phyloP scores from a whole-genome alignment of 1,284 basidiomycete genomes.

The Phellinidium pouzarii region DNA sequence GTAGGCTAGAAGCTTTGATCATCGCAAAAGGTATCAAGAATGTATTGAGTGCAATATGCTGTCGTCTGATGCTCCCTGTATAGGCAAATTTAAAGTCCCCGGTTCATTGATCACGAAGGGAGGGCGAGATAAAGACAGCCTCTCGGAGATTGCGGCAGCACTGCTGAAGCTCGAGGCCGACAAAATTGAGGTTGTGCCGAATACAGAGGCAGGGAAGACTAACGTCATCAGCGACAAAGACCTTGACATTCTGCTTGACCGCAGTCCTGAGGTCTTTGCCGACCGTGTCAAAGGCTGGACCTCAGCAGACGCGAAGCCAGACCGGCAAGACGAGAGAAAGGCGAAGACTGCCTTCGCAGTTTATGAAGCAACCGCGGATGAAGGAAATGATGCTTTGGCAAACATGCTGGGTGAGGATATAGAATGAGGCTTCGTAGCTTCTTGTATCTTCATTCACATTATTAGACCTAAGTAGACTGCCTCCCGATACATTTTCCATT shows the following conservation, averaged over 20 bases:
- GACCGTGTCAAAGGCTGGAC: constrained; percentile 79
- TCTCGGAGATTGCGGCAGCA: constrained; percentile 77
- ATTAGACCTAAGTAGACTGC: too few relatives aligned
- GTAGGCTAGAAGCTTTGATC: constrained; percentile 88
- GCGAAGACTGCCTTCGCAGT: constrained; percentile 73
- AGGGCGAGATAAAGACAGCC: constrained; percentile 46
- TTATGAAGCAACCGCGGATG: constrained; percentile 65
- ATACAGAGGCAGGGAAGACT: constrained; percentile 58
- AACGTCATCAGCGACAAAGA: constrained; percentile 79
- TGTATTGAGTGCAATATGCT: constrained; percentile 11
- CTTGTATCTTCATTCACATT: too few relatives aligned
- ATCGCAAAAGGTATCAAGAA: constrained; percentile 86
- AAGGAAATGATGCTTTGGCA: constrained; percentile 68
- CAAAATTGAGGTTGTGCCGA: constrained; percentile 81
- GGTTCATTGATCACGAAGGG: constrained; percentile 37
- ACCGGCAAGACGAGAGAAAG: constrained; percentile 29
- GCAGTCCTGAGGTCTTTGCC: constrained; percentile 73
- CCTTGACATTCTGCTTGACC: constrained; percentile 75
- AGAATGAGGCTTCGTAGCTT: neutral
- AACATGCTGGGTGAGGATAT: constrained; percentile 52
- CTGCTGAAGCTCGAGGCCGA: constrained; percentile 81
- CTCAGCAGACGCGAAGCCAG: constrained; percentile 27
- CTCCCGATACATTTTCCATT: too few relatives aligned
- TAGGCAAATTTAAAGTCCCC: constrained; percentile 75
- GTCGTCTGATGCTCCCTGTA: constrained; percentile 8